These are phyloP conservation scores for Tilletia walkeri DNA, from an alignment of 1,284 basidiomycete genomes.

Conservation along the genomic window DNA sequence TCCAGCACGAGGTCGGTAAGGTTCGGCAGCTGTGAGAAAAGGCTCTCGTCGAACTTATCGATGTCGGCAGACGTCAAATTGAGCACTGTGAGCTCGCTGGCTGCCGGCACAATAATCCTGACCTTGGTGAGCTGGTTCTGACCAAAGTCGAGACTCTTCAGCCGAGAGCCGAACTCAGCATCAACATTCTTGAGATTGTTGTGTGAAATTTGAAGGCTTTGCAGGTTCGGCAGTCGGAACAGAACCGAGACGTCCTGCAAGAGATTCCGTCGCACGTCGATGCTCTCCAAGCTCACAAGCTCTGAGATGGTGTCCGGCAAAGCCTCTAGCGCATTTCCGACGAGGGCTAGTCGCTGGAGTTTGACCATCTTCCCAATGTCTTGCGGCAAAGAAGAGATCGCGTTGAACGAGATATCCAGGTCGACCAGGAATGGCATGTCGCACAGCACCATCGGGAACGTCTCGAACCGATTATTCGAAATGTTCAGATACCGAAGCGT, in stretches of 20 bases:
- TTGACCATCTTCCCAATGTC: constrained; percentile 69
- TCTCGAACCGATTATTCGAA: constrained; percentile 91
- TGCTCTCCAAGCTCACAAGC: constrained; percentile 40
- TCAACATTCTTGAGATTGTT: constrained; percentile 51
- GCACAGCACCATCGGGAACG: constrained; percentile 75
- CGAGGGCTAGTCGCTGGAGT: constrained; percentile 48
- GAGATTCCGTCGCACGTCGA: constrained; percentile 50
- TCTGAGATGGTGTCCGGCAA: constrained; percentile 43
- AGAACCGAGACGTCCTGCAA: constrained; percentile 45
- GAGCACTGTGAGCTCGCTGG: constrained; percentile 72
- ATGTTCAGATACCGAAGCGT: constrained; percentile 81
- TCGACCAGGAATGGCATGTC: constrained; percentile 73
- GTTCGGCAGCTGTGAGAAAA: constrained; percentile 43
- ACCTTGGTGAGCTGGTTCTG: constrained; percentile 52
- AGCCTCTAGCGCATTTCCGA: constrained; percentile 45
- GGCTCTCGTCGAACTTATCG: constrained; percentile 71
- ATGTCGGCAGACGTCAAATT: constrained; percentile 90
- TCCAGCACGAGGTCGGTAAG: constrained; percentile 48
- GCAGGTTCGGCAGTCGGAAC: constrained; percentile 41
- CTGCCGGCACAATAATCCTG: constrained; percentile 54
- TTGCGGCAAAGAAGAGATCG: constrained; percentile 75
- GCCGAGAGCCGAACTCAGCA: constrained; percentile 32
- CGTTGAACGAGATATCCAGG: constrained; percentile 94
- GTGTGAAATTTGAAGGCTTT: constrained; percentile 46
- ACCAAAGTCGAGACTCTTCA: constrained; percentile 42